Base-by-base conservation (phyloP, 768 basidiomycete species). In the Suillus subalutaceus region DNA sequence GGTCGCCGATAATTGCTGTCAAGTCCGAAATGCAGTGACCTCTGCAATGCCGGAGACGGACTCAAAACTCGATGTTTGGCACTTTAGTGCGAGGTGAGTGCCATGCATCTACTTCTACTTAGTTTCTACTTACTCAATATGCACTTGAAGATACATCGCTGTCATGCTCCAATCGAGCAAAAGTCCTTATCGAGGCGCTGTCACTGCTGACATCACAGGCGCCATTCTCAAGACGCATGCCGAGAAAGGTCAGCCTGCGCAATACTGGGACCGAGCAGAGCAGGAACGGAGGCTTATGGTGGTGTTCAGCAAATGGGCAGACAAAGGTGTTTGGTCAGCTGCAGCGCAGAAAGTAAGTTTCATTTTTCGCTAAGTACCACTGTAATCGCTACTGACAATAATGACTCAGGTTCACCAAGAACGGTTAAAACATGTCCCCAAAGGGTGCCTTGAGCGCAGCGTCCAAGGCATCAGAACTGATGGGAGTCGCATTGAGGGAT, bases 401-500 rank as follows among this genome's bases (percentile, higher is more conserved):
- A 32, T 32, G 32, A 32, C 32, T 3, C 18, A 75, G 77, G 66
- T 72, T 1, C 75, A 77, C 48, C 16, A 55, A 2, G 71, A 73
- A 1, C 77, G 78, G 67, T 46, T 79, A 7, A 58, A 63, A 0
- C 77, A 78, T n/a, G 70, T 77, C 5, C 8, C 18, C 5, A 75
- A 73, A 40, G 77, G 77, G 3, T 79, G 77, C 37, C 67, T 78
- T 0, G 55, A 68, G 0, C 64, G 73, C 1, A n/a, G 58, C 1
- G 63, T 65, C 1, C 55, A 72, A 23, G 77, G 74, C 48, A 65
- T 77, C 6, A 44, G 40, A 0, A 64, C 73, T 0, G 72, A 78
- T 53, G 72, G 77, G 0, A 77, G 74, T 18, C 70, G 67, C 1
- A 77, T 78, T 13, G 72, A 78, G 35, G 74, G 72, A 0, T 70